Evolutionary conservation across 345 rosid species (phyloP).

Genomic region (Raphanus raphanistrum): DNA sequence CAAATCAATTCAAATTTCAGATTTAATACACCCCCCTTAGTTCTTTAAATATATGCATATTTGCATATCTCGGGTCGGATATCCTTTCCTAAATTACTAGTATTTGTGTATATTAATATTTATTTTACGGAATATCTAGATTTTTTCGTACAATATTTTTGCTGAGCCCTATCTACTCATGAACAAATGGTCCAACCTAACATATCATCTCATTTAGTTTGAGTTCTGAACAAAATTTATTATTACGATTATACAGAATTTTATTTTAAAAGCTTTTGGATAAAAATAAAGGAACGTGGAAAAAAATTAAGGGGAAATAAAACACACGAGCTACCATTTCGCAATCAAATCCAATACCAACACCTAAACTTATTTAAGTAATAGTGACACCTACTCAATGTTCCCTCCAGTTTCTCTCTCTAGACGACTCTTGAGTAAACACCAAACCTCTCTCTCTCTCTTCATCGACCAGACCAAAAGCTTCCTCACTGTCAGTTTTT

Average conservation of each 20-base stretch:
- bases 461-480: conserved; percentile 19
- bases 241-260: neutral
- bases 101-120: too few species aligned
- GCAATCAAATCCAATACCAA: neutral
- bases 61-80: too few species aligned
- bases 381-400: neutral
- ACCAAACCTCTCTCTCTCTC: conserved; percentile 26
- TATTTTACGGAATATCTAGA: too few species aligned
- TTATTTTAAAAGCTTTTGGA: neutral
- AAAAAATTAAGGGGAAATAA: conserved; percentile 23
- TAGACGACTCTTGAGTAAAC: neutral
- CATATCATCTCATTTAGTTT: conserved; percentile 17
- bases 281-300: conserved; percentile 30
- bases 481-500: conserved; percentile 34
- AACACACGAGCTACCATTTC: neutral
- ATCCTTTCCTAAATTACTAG: too few species aligned
- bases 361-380: neutral
- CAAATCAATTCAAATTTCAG: too few species aligned
- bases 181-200: conserved; percentile 26
- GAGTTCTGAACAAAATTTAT: conserved; percentile 18
- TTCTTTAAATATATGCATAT: too few species aligned
- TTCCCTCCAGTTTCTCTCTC: conserved; percentile 21
- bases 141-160: too few species aligned
- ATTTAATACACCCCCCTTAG: too few species aligned
- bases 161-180: neutral